Evolutionary conservation across 2,329 filamentous ascomycete genomes (phyloP).

Genomic region (Penicillium hordei): DNA sequence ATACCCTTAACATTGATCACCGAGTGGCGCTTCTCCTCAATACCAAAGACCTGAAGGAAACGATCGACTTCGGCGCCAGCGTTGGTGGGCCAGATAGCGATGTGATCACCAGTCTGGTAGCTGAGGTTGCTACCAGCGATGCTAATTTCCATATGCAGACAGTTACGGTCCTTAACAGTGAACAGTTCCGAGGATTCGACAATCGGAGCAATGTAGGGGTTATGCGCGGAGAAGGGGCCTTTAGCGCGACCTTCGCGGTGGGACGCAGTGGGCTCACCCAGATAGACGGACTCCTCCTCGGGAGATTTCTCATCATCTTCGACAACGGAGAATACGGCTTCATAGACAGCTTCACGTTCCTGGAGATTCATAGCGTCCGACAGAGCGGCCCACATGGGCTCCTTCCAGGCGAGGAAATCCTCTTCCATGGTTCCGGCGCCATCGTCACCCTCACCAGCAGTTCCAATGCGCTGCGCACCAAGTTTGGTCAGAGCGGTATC

Average conservation of each 20-base stretch:
- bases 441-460: constrained; percentile 92
- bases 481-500: constrained; percentile 77
- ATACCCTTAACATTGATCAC: constrained; percentile 89
- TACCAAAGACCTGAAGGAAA: constrained; percentile 75
- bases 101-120: constrained; percentile 96
- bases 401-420: constrained; percentile 98
- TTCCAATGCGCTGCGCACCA: constrained; percentile 79
- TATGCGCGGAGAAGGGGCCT: constrained; percentile 93
- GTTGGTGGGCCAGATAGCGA: constrained; percentile 97
- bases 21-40: constrained; percentile 71
- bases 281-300: constrained; percentile 79
- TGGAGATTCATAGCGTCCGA: constrained; percentile 81
- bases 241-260: constrained; percentile 82
- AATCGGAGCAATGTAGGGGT: constrained; percentile 94
- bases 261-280: constrained; percentile 94
- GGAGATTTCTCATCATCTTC: constrained; percentile 72
- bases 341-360: constrained; percentile 94
- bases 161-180: constrained; percentile 85
- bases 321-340: constrained; percentile 81
- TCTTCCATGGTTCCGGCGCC: constrained; percentile 99
- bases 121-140: constrained; percentile 83
- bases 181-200: constrained; percentile 89
- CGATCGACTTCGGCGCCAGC: constrained; percentile 87
- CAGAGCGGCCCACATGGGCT: constrained; percentile 93
- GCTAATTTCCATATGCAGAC: constrained; percentile 93